Evolutionary conservation across 2,329 filamentous ascomycete species (phyloP).

Genomic region (Xylariales sp.): DNA sequence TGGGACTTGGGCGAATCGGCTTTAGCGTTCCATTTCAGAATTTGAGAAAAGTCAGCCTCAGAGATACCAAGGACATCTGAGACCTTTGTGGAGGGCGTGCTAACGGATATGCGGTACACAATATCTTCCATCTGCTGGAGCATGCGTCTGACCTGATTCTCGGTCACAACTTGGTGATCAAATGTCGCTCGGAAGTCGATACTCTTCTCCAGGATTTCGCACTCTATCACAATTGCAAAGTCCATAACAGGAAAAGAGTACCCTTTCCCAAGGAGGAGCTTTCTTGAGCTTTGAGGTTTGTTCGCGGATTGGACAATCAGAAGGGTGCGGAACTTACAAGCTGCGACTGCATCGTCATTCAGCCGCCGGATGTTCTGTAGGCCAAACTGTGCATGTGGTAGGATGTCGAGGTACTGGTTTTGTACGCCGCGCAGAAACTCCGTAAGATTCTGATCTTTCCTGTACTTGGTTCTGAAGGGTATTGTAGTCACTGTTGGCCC

Average conservation of each 20-base stretch:
- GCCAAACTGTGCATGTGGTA: conserved; percentile 7
- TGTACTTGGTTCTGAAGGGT: not conserved
- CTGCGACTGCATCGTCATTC: conserved; percentile 5
- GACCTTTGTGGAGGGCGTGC: not conserved
- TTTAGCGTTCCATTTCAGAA: conserved; percentile 1
- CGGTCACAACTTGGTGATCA: conserved; percentile 1
- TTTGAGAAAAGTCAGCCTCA: not conserved
- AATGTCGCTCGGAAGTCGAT: conserved; percentile 7
- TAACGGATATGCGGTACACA: not conserved
- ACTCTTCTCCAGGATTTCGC: conserved; percentile 2
- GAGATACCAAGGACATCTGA: conserved; percentile 1
- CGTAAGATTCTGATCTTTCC: not conserved
- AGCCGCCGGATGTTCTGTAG: conserved; percentile 8
- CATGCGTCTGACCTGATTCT: conserved; percentile 1
- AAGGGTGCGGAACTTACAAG: conserved; percentile 9
- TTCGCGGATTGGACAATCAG: conserved; percentile 8
- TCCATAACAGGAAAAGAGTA: conserved; percentile 8
- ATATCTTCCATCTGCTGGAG: conserved; percentile 5
- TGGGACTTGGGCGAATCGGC: no score
- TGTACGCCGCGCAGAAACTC: not conserved
- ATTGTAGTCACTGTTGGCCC: conserved; percentile 3
- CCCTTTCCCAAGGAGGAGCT: not conserved
- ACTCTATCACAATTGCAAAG: conserved; percentile 7
- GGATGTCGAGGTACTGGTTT: not conserved
- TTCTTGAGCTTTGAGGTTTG: not conserved